Conservation (phyloP, 441 rosid species). For the Adansonia madagascariensis region DNA sequence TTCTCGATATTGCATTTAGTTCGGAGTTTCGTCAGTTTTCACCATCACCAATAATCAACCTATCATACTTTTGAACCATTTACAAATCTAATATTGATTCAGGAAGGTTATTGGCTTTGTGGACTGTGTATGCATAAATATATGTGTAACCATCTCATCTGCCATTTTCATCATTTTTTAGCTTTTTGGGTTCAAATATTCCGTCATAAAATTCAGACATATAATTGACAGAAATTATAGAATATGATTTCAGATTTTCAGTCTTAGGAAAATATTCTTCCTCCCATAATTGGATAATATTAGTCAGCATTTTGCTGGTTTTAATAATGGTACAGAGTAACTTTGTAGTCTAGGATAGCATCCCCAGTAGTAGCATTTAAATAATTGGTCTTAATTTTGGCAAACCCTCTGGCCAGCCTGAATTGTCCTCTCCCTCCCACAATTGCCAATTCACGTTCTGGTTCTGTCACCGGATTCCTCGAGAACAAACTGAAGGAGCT, state of each 20-base stretch:
- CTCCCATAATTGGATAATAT: too few relatives aligned
- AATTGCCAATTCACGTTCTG: constrained; percentile 52
- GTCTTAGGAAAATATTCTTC: not conserved
- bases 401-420: constrained; percentile 51
- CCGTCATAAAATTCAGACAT: not conserved
- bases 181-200: not conserved
- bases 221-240: not conserved
- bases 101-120: too few relatives aligned
- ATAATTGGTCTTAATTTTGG: constrained; percentile 39
- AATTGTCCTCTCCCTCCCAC: constrained; percentile 66
- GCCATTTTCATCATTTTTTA: not conserved
- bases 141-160: not conserved
- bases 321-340: constrained; percentile 46
- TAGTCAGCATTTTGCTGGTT: not conserved
- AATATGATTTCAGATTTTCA: not conserved
- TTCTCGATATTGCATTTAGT: too few relatives aligned
- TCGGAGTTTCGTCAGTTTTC: too few relatives aligned
- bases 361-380: constrained; percentile 38
- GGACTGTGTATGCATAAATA: too few relatives aligned
- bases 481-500: constrained; percentile 52
- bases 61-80: too few relatives aligned
- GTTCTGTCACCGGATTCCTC: constrained; percentile 43
- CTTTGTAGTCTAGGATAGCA: constrained; percentile 54
- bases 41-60: too few relatives aligned
- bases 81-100: too few relatives aligned